phyloP scores from a whole-genome alignment of 306 rosid species.

The Dryas alaskensis region DNA sequence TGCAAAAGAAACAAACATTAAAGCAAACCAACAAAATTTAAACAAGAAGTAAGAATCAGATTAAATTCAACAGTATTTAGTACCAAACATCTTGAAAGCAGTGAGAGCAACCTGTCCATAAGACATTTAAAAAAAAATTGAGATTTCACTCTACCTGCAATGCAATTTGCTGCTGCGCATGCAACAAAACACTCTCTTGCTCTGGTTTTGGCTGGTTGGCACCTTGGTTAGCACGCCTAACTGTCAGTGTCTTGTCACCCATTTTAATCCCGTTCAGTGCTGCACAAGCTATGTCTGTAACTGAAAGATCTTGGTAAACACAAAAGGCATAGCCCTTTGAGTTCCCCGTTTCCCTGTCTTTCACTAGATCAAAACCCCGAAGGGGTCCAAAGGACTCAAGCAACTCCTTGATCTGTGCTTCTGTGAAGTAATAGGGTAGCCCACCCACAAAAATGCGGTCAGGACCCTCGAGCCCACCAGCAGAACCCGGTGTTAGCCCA shows the following conservation, averaged over 20 bases:
- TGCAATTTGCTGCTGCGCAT: conserved; percentile 97
- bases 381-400: conserved; percentile 96
- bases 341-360: conserved; percentile 97
- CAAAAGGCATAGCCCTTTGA: conserved; percentile 98
- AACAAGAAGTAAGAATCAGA: too few species aligned
- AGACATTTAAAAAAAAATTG: background rate
- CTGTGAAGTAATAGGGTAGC: conserved; percentile 93
- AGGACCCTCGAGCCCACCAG: conserved; percentile 99
- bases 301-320: conserved; percentile 98
- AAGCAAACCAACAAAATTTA: background rate
- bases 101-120: background rate
- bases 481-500: conserved; percentile 96
- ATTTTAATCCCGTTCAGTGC: conserved; percentile 98
- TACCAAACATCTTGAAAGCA: too few species aligned
- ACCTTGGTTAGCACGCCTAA: conserved; percentile 97
- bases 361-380: conserved; percentile 94
- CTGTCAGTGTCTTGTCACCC: conserved; percentile 98
- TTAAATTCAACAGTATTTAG: background rate
- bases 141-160: conserved; percentile 59
- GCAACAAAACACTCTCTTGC: conserved; percentile 86
- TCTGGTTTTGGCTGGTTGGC: conserved; percentile 94
- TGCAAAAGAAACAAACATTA: conserved; percentile 26
- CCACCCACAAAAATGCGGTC: conserved; percentile 99
- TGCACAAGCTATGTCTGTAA: conserved; percentile 98
- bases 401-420: conserved; percentile 90